Base-by-base conservation (phyloP, 768 basidiomycete species). In the Lactifluus volemus region DNA sequence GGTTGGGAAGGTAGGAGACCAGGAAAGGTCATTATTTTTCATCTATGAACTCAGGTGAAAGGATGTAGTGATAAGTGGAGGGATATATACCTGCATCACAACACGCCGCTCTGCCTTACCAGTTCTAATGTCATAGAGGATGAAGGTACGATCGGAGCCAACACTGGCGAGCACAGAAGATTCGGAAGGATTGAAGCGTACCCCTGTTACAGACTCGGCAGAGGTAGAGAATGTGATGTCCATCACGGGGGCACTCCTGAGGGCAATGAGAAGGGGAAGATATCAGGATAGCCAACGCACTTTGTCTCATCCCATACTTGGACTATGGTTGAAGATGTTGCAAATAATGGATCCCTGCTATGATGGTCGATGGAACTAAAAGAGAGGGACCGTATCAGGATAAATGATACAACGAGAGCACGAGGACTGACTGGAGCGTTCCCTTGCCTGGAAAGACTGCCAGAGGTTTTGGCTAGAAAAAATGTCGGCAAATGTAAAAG, bases 301-400 rank as follows among this genome's bases (percentile, higher is more conserved):
- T 92, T 92, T 41, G 88, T 95, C 73, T 98, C 93, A 67, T 99
- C 97, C 97, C 97, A 99, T 66, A 99, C 81, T 71, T 98, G 96
- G 7, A 99, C 94, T 51, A 83, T 81, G 67, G 88, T 92, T 0
- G 93, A 96, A 2, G 93, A 94, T 0, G 96, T 95, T 0, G 94
- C 96, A 67, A 99, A 99, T 4, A 93, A 73, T n/a, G 87, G 78
- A 60, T 95, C 89, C 39, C 83, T 83, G 49, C 88, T 82, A 70
- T 98, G 97, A 70, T 98, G 97, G 67, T 98, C 93, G 73, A 99
- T 90, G 48, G 89, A 88, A 69, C 94, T 96, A 67, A 7, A 58
- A 49, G 48, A 3, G 19, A 3, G 21, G 8, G 38, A 11, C 4
- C 14, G 17, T 21, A 58, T 65, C 55, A 54, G 66, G 14, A 32